These are phyloP conservation scores for Peribolospora baueri DNA, from an alignment of 768 basidiomycete genomes.

Conservation along the genomic window DNA sequence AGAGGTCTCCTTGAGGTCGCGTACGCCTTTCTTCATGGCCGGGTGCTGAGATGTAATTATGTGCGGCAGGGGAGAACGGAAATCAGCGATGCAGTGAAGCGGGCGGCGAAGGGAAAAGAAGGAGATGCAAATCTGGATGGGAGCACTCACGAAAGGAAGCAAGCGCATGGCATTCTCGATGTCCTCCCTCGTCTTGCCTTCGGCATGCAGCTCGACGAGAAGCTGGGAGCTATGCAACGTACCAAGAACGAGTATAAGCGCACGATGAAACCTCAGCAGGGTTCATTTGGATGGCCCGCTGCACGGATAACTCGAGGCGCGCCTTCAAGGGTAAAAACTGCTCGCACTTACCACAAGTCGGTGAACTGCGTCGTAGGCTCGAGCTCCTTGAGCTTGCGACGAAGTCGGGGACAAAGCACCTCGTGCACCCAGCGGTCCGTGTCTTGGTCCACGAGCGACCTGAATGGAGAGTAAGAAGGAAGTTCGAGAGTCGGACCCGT, in stretches of 20 bases:
- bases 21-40: conserved; percentile 81
- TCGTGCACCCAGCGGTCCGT: conserved; percentile 62
- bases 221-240: conserved; percentile 32
- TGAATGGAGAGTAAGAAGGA: neutral
- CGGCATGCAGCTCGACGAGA: conserved; percentile 43
- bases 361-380: conserved; percentile 56
- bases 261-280: neutral
- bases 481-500: neutral
- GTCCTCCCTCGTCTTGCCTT: conserved; percentile 43
- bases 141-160: conserved; percentile 56
- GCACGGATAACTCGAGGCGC: too few relatives aligned
- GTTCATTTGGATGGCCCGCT: too few relatives aligned
- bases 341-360: conserved; percentile 53
- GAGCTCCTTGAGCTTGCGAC: conserved; percentile 49
- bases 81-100: neutral
- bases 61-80: neutral
- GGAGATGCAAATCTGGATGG: neutral
- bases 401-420: conserved; percentile 53
- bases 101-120: neutral
- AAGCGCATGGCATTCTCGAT: conserved; percentile 51
- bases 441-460: conserved; percentile 52
- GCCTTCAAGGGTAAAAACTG: neutral
- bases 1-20: conserved; percentile 37
- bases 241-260: neutral
- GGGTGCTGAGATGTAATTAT: conserved; percentile 42